These are phyloP conservation scores for Saturnispora mendoncae DNA, from an alignment of 805 yeast species.

Conservation along the genomic window DNA sequence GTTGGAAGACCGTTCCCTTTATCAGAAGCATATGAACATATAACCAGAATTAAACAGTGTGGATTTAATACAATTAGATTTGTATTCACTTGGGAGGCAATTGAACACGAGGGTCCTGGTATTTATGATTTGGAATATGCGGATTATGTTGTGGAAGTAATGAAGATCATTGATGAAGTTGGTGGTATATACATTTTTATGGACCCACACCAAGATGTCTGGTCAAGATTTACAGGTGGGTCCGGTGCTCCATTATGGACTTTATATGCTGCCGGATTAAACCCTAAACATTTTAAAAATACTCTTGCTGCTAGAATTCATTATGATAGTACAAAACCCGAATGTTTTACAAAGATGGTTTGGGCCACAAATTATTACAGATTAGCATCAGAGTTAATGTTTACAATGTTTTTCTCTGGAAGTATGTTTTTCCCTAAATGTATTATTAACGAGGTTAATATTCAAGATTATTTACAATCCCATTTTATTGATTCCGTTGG, in stretches of 20 bases:
- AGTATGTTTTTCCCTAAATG: constrained; percentile 67
- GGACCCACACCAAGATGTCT: constrained; percentile 91
- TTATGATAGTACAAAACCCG: constrained; percentile 40
- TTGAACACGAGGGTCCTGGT: constrained; percentile 85
- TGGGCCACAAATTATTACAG: constrained; percentile 87
- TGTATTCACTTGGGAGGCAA: constrained; percentile 83
- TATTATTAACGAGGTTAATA: constrained; percentile 58
- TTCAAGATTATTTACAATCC: constrained; percentile 67
- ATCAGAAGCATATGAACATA: constrained; percentile 61
- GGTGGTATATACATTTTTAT: constrained; percentile 75
- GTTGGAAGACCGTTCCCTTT: constrained; percentile 76
- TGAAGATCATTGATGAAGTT: constrained; percentile 45
- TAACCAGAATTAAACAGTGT: constrained; percentile 62
- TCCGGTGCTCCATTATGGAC: constrained; percentile 96
- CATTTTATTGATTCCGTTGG: constrained; percentile 51
- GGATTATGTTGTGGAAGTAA: constrained; percentile 54
- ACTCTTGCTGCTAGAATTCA: constrained; percentile 82
- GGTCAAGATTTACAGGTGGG: constrained; percentile 87
- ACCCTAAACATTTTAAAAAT: constrained; percentile 59
- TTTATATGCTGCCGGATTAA: constrained; percentile 74
- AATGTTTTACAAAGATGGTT: constrained; percentile 67
- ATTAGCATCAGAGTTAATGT: constrained; percentile 71
- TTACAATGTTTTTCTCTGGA: constrained; percentile 80
- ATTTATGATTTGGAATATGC: constrained; percentile 69
- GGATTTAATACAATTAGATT: constrained; percentile 77